phyloP scores from a whole-genome alignment of 306 rosid genomes.

The Abrus pulchellus region DNA sequence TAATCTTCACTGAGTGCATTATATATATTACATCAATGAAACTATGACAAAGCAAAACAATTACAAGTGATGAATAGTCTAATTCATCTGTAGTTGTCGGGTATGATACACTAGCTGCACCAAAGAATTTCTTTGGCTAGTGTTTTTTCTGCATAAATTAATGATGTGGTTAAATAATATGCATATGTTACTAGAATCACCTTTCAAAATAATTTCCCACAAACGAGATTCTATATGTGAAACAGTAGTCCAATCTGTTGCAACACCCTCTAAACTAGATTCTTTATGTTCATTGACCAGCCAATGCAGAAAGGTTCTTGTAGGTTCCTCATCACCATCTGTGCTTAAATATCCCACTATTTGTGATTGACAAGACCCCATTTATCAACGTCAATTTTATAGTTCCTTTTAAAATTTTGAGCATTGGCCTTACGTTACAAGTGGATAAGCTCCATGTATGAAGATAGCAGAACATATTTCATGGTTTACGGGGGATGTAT shows the following conservation, averaged over 20 bases:
- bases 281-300: constrained; percentile 25
- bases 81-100: constrained; percentile 1
- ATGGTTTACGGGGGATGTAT: constrained; percentile 46
- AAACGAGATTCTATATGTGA: neutral
- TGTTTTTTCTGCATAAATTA: neutral
- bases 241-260: constrained; percentile 12
- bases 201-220: constrained; percentile 6
- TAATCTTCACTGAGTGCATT: neutral
- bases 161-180: constrained; percentile 2
- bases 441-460: constrained; percentile 33
- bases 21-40: neutral
- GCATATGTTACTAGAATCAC: constrained; percentile 9
- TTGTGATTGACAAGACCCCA: constrained; percentile 46
- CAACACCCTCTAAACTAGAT: constrained; percentile 7
- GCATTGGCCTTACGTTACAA: constrained; percentile 39
- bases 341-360: constrained; percentile 32
- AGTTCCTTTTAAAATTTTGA: constrained; percentile 7
- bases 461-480: constrained; percentile 41
- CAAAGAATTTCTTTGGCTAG: neutral
- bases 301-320: constrained; percentile 17
- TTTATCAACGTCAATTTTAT: constrained; percentile 9
- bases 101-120: neutral
- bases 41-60: constrained; percentile 12
- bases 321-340: constrained; percentile 1
- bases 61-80: constrained; percentile 17